Evolutionary conservation across 805 yeast genomes (phyloP).

Genomic region (Candida pseudofarinosa): DNA sequence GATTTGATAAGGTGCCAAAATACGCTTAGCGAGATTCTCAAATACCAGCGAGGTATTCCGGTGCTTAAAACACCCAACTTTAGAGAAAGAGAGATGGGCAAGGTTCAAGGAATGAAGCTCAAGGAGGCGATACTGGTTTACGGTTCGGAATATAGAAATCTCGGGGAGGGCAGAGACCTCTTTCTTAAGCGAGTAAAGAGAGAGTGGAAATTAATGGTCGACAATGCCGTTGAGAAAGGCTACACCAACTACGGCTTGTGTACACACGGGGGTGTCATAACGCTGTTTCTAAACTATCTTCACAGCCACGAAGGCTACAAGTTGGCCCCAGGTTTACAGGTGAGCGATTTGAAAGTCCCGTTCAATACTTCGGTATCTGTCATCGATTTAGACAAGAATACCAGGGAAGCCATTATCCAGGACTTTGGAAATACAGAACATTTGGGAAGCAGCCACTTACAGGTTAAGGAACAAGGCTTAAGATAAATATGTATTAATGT

Average conservation of each 20-base stretch:
- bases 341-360: conserved; percentile 51
- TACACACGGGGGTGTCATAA: conserved; percentile 81
- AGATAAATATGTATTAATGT: background rate
- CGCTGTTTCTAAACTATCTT: conserved; percentile 53
- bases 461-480: conserved; percentile 42
- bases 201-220: conserved; percentile 43
- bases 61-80: conserved; percentile 38
- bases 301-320: conserved; percentile 33
- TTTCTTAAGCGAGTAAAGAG: conserved; percentile 46
- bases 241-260: conserved; percentile 54
- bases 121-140: conserved; percentile 59
- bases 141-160: conserved; percentile 56
- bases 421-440: conserved; percentile 67
- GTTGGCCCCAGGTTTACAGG: conserved; percentile 35
- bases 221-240: conserved; percentile 27
- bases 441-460: conserved; percentile 49
- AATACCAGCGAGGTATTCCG: conserved; percentile 11
- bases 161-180: conserved; percentile 56
- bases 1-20: conserved; percentile 58
- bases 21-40: conserved; percentile 47
- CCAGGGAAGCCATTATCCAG: conserved; percentile 42
- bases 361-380: conserved; percentile 73
- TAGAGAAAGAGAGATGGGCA: conserved; percentile 77
- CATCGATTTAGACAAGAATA: conserved; percentile 48
- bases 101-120: conserved; percentile 68